A percentile compares a stretch with the other conserved stretches of the same genome.
Conservation (phyloP, 306 rosid species). For the Abrus pulchellus region DNA sequence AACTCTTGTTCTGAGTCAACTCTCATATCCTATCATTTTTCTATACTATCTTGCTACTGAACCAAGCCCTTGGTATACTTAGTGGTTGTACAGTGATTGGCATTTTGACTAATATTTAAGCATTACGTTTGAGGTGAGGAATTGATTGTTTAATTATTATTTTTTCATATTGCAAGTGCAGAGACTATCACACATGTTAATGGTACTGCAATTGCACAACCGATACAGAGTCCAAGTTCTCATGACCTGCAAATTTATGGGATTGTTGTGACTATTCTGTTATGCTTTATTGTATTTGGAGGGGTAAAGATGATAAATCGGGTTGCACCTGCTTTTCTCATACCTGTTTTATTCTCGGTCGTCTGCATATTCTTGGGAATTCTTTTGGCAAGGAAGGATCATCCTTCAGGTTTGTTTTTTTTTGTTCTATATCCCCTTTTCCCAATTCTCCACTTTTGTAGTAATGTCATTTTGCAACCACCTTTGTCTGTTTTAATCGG, state of each 20-base stretch:
- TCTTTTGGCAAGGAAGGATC: constrained; percentile 70
- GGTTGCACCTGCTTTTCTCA: constrained; percentile 98
- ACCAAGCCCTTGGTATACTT: background rate
- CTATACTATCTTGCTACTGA: no score
- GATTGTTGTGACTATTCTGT: constrained; percentile 87
- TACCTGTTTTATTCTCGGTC: constrained; percentile 89
- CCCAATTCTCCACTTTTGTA: background rate
- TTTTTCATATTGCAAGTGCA: constrained; percentile 57
- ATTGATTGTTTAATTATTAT: constrained; percentile 30
- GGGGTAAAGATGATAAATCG: constrained; percentile 98
- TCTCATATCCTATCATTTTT: no score
- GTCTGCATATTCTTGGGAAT: constrained; percentile 87
- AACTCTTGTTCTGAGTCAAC: no score
- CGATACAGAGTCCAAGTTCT: constrained; percentile 74
- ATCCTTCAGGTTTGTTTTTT: constrained; percentile 76
- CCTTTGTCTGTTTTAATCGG: background rate
- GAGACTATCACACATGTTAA: constrained; percentile 79
- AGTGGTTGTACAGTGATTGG: background rate
- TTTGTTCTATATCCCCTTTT: constrained; percentile 33
- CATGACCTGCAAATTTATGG: constrained; percentile 99
- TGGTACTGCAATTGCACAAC: constrained; percentile 70
- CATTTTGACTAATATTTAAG: constrained; percentile 2
- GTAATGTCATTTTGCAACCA: constrained; percentile 20
- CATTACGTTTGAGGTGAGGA: constrained; percentile 37
- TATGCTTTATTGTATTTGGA: constrained; percentile 98